Evolutionary conservation across 2,329 filamentous ascomycete genomes (phyloP).

Genomic region (Sclerotinia trifoliorum): DNA sequence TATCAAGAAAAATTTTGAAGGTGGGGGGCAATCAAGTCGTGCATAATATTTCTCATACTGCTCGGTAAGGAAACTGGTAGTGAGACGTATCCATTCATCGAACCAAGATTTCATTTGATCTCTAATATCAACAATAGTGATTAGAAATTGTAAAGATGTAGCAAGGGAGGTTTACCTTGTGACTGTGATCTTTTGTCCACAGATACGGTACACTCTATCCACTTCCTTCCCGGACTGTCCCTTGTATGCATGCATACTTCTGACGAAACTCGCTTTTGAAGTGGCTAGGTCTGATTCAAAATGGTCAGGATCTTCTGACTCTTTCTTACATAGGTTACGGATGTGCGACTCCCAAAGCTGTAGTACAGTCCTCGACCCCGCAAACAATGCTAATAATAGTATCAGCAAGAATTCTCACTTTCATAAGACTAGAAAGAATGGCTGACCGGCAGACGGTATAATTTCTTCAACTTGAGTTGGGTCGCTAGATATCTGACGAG

Average conservation of each 20-base stretch:
- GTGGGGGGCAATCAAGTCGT: not conserved
- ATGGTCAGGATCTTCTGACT: not conserved
- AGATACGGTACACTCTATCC: not conserved
- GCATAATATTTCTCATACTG: conserved; percentile 1
- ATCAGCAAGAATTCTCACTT: not conserved
- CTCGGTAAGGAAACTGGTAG: not conserved
- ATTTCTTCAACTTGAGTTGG: conserved; percentile 3
- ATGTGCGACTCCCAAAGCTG: conserved; percentile 1
- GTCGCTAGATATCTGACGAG: not conserved
- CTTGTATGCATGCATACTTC: not conserved
- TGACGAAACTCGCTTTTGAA: not conserved
- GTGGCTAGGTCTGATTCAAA: not conserved
- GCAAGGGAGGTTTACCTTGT: conserved; percentile 1
- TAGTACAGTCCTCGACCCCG: not conserved
- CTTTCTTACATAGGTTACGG: not conserved
- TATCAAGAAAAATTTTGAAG: conserved; percentile 2
- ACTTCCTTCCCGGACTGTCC: not conserved
- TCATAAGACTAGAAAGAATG: not conserved
- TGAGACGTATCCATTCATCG: not conserved
- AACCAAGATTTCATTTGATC: conserved; percentile 6
- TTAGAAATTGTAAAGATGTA: not conserved
- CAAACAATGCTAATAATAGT: not conserved
- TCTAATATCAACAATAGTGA: not conserved
- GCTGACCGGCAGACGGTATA: not conserved
- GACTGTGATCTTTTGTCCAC: conserved; percentile 5